phyloP scores from a whole-genome alignment of 1,139 yeast genomes.

The Saccharomyces hybrid region DNA sequence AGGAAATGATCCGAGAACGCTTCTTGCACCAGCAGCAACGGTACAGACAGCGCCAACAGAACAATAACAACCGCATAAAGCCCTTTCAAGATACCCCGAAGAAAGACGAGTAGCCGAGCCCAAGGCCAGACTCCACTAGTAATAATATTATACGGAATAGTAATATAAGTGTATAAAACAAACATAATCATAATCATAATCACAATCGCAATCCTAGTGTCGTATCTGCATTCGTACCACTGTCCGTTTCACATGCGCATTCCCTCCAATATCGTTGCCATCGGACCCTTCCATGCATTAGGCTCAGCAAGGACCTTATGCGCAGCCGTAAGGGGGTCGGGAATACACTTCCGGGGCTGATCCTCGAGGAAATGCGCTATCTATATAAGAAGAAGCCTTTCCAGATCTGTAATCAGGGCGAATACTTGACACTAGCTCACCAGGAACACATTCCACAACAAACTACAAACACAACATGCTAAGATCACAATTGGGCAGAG shows the following conservation, averaged over 20 bases:
- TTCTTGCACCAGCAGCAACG: slow-evolving; percentile 18
- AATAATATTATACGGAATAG: background rate
- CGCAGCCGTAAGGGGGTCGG: slow-evolving; percentile 2
- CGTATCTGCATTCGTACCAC: background rate
- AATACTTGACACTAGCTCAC: background rate
- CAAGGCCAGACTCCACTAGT: background rate
- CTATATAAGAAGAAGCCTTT: background rate
- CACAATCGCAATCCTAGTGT: background rate
- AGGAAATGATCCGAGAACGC: slow-evolving; percentile 27
- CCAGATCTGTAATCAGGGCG: background rate
- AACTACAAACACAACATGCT: background rate
- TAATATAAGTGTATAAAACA: background rate
- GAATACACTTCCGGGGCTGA: background rate
- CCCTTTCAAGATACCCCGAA: background rate
- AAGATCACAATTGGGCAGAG: background rate
- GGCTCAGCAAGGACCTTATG: background rate
- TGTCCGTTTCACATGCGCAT: background rate
- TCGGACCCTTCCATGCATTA: background rate
- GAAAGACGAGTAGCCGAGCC: background rate
- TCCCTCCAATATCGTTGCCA: background rate
- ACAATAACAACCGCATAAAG: background rate
- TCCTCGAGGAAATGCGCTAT: background rate
- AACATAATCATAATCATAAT: background rate
- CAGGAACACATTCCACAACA: background rate
- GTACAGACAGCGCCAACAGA: background rate